A percentile compares a stretch with the other conserved stretches of the same genome.
phyloP scores from a whole-genome alignment of 805 yeast genomes.

The Myxozyma neglecta region DNA sequence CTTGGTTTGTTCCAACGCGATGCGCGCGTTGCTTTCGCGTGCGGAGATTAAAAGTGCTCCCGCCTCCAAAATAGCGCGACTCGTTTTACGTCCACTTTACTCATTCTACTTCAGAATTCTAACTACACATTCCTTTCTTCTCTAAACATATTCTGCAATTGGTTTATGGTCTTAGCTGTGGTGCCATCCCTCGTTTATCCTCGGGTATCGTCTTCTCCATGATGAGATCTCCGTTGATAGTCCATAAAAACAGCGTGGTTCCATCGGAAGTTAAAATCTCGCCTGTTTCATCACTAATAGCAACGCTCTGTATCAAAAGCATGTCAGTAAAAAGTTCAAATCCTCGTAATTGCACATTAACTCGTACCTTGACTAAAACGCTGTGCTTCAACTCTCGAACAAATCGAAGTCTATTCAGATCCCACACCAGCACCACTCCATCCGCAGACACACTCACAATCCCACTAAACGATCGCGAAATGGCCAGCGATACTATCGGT shows the following conservation, averaged over 20 bases:
- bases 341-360: not conserved
- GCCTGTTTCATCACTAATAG: constrained; percentile 33
- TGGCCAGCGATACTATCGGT: constrained; percentile 49
- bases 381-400: constrained; percentile 44
- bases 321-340: not conserved
- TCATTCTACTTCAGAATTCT: no score
- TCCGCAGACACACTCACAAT: constrained; percentile 54
- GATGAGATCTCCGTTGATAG: constrained; percentile 30
- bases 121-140: not conserved
- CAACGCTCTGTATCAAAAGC: constrained; percentile 16
- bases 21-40: no score
- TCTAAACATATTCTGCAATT: not conserved
- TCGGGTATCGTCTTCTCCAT: constrained; percentile 16
- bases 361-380: constrained; percentile 4
- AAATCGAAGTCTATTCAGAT: constrained; percentile 52
- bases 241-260: constrained; percentile 25
- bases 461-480: constrained; percentile 54
- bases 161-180: not conserved
- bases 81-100: no score
- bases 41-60: no score
- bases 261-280: constrained; percentile 30
- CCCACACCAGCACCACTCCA: constrained; percentile 67
- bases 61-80: no score
- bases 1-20: no score
- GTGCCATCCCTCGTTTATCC: not conserved